Base-by-base conservation (phyloP, 1,139 yeast genomes). In the Suhomyces ambrosiae region DNA sequence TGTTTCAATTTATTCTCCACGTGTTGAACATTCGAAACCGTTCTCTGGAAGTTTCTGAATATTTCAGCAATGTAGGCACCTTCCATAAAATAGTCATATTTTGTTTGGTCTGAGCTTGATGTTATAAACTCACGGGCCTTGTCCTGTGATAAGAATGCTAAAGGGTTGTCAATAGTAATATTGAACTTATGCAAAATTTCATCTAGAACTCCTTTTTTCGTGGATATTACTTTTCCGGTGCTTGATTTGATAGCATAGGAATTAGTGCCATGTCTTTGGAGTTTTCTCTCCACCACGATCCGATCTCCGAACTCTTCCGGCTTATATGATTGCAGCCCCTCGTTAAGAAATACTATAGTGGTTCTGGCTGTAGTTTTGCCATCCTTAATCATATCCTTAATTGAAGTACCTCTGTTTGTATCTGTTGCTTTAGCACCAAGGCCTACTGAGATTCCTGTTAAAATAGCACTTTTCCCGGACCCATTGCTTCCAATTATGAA, bases 401-500 rank as follows among this genome's bases (percentile, higher is more conserved):
- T 68, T 7, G 82, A 76, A 7, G 79, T 68, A 4, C 95, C 97
- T 58, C 98, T 75, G 52, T 85, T 85, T 0, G 98, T 92, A 39
- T 82, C 89, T n/a, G 82, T 73, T 0, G 97, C 97, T 52, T 83
- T 86, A 1, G 96, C 96, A n/a, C 98, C 98, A 7, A 92, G 65
- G 5, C 96, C 95, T 9, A 89, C 84, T 3, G 94, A 81, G 5
- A 94, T 80, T 1, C 96, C 97, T 0, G 97, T 90, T 44, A 94
- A 65, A 21, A 94, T 76, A 1, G 98, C 96, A 60, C 94, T 82
- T 56, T 94, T 94, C 22, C 99, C 99, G 23, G 95, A 83, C 2
- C 99, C 99, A 54, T 94, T 94, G 46, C 86, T 77, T 9, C 99
- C 99, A 24, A 89, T 86, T 40, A 94, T 87, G 54, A 94, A 88